These are phyloP conservation scores for Colletotrichum tamarilloi DNA, from an alignment of 2,329 filamentous ascomycete species.

Conservation along the genomic window DNA sequence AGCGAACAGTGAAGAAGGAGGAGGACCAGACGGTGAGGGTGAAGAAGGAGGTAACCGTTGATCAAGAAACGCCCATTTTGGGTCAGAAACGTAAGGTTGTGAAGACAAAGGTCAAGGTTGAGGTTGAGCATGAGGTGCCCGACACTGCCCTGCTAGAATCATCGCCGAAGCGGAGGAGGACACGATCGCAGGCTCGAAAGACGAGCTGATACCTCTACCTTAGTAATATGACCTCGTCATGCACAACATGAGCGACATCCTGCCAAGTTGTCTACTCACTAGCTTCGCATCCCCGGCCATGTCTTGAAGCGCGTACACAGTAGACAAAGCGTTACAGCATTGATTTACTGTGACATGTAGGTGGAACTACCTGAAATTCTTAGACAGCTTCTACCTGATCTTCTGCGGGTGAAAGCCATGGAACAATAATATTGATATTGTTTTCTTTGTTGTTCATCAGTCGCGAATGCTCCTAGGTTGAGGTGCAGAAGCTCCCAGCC, in stretches of 20 bases:
- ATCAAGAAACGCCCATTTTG: slow-evolving; percentile 40
- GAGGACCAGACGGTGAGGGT: slow-evolving; percentile 33
- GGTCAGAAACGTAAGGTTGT: slow-evolving; percentile 35
- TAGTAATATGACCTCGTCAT: not conserved
- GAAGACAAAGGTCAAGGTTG: slow-evolving; percentile 34
- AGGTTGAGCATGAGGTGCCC: slow-evolving; percentile 12
- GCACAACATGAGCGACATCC: not conserved
- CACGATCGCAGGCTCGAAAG: slow-evolving; percentile 28
- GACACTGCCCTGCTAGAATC: not conserved
- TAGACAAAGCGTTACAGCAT: not conserved
- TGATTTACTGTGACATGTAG: not conserved
- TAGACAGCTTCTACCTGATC: too few species aligned
- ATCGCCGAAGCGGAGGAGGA: slow-evolving; percentile 32
- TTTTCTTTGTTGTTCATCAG: not conserved
- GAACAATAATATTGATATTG: too few species aligned
- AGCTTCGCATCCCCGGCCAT: not conserved
- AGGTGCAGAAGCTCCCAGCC: not conserved
- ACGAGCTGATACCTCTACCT: not conserved
- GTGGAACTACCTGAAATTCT: too few species aligned
- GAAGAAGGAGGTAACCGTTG: slow-evolving; percentile 42
- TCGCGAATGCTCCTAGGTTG: not conserved
- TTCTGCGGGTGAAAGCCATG: too few species aligned
- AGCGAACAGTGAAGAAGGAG: slow-evolving; percentile 58
- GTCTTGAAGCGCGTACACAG: not conserved
- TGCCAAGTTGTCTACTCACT: too few species aligned